Percentiles rank a stretch among this genome's conserved stretches.
phyloP scores from a whole-genome alignment of 208 protist species.

The Leishmania tropica region DNA sequence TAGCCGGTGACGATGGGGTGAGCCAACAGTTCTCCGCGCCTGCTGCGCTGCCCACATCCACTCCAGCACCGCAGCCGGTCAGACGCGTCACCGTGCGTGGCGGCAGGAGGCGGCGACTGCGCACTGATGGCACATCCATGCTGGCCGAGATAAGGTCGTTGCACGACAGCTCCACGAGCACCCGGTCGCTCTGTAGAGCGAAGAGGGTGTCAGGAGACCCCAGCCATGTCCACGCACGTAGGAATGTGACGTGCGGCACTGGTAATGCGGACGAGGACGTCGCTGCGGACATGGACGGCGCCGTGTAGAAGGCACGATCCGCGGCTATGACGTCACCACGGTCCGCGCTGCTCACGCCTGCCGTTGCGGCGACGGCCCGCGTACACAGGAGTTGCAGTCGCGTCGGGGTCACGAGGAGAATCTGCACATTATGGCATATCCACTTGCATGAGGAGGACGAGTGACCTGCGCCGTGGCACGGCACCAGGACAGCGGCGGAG shows the following conservation, averaged over 20 bases:
- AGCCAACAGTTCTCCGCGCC: conserved; percentile 7
- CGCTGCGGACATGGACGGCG: not conserved
- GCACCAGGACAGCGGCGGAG: conserved; percentile 21
- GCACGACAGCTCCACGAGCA: conserved; percentile 38
- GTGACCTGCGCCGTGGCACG: conserved; percentile 1
- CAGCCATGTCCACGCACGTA: conserved; percentile 44
- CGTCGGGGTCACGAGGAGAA: conserved; percentile 30
- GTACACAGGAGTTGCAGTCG: conserved; percentile 25
- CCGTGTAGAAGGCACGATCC: conserved; percentile 34
- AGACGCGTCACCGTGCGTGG: conserved; percentile 4
- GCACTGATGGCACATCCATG: conserved; percentile 40
- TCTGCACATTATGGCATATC: conserved; percentile 25
- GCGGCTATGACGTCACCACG: conserved; percentile 3
- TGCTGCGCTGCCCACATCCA: not conserved
- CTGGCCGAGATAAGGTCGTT: conserved; percentile 35
- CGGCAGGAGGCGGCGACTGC: conserved; percentile 29
- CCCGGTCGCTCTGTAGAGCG: conserved; percentile 38
- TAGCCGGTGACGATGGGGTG: not conserved
- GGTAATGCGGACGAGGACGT: not conserved
- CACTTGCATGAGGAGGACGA: conserved; percentile 2
- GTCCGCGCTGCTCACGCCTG: not conserved
- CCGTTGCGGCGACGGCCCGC: not conserved
- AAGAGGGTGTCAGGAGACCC: conserved; percentile 41
- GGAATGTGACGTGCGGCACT: conserved; percentile 21
- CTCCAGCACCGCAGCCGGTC: not conserved